Evolutionary conservation across 2,329 filamentous ascomycete species (phyloP).

Genomic region (Diaporthe sp.): DNA sequence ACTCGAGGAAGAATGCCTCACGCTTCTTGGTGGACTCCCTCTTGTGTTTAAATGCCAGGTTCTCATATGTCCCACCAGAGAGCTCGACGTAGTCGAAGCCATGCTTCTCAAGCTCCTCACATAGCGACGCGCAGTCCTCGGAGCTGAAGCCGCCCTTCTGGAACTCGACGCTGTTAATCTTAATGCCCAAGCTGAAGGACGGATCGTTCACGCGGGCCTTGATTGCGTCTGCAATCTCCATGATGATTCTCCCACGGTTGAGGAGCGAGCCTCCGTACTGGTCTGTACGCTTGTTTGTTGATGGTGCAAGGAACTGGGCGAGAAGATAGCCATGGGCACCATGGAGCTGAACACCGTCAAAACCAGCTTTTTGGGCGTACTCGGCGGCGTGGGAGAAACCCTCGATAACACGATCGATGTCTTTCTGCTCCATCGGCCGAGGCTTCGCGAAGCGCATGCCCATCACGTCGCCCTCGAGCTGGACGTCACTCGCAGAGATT

Average conservation of each 20-base stretch:
- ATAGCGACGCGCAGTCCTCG: conserved; percentile 64
- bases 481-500: conserved; percentile 56
- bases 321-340: conserved; percentile 64
- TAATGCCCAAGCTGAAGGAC: conserved; percentile 65
- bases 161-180: conserved; percentile 71
- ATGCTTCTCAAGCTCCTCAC: conserved; percentile 61
- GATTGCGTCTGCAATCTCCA: conserved; percentile 59
- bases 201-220: conserved; percentile 47
- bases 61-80: conserved; percentile 70
- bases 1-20: conserved; percentile 71
- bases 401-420: conserved; percentile 66
- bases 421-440: conserved; percentile 61
- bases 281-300: conserved; percentile 54
- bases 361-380: conserved; percentile 70
- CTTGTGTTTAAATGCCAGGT: conserved; percentile 63
- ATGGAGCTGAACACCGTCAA: conserved; percentile 61
- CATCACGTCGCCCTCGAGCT: conserved; percentile 55
- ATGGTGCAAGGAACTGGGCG: conserved; percentile 55
- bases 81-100: conserved; percentile 71
- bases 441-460: conserved; percentile 67
- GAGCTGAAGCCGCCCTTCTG: conserved; percentile 64
- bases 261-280: conserved; percentile 57
- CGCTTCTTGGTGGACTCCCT: conserved; percentile 67
- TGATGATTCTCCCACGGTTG: conserved; percentile 61
- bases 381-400: conserved; percentile 70